Conservation (phyloP, 768 basidiomycete species). For the Auriscalpium microsporum region DNA sequence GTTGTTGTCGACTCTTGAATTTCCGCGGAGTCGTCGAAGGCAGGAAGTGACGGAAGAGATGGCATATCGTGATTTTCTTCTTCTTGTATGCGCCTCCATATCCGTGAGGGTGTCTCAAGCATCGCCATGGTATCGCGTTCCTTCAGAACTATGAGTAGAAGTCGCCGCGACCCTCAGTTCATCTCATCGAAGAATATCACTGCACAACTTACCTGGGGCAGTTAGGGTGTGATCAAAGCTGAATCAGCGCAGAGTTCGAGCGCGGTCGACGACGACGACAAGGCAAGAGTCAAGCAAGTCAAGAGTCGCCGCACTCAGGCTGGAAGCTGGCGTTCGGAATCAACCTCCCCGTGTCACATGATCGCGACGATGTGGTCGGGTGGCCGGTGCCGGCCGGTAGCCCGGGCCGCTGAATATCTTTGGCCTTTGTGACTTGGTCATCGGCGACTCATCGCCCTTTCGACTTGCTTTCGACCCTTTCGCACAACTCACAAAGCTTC, state of each 20-base stretch:
- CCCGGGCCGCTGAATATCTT: too few species aligned
- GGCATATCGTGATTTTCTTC: conserved; percentile 72
- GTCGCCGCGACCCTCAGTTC: neutral
- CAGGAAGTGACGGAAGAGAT: conserved; percentile 70
- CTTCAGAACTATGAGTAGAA: neutral
- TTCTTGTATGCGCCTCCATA: conserved; percentile 77
- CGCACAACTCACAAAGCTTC: too few species aligned
- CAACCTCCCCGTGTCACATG: too few species aligned
- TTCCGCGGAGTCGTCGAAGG: conserved; percentile 55
- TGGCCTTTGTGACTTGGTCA: too few species aligned
- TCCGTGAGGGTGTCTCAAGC: conserved; percentile 72
- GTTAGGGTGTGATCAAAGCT: neutral
- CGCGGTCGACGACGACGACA: neutral
- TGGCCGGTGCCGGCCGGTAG: too few species aligned
- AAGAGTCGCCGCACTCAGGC: too few species aligned
- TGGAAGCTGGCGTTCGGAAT: too few species aligned
- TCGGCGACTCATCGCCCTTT: too few species aligned
- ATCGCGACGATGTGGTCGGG: too few species aligned
- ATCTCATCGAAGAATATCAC: neutral
- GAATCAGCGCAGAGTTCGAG: neutral
- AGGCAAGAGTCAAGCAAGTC: neutral
- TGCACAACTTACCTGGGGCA: neutral
- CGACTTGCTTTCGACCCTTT: too few species aligned
- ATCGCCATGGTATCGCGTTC: conserved; percentile 9
- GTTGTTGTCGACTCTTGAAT: conserved; percentile 28